phyloP scores from a whole-genome alignment of 352 stramenopile species.

The Phytophthora fragariaefolia region DNA sequence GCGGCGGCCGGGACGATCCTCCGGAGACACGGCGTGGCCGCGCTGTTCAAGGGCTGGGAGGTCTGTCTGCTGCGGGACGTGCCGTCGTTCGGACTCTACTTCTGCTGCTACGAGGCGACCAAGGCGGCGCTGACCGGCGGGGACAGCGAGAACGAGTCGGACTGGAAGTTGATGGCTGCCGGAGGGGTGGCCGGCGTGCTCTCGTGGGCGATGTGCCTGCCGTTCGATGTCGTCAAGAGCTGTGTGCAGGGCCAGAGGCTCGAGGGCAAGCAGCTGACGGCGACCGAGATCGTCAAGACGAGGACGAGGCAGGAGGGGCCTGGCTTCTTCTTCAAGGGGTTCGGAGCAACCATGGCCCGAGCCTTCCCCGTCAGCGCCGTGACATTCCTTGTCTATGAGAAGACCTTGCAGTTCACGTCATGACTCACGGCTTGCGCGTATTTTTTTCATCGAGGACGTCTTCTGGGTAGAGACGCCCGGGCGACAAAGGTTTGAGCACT shows the following conservation, averaged over 20 bases:
- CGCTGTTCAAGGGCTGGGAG: conserved; percentile 75
- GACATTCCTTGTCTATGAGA: conserved; percentile 89
- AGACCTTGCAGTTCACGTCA: conserved; percentile 83
- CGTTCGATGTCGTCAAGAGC: conserved; percentile 92
- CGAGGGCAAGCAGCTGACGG: conserved; percentile 45
- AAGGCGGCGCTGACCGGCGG: conserved; percentile 63
- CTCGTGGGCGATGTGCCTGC: conserved; percentile 83
- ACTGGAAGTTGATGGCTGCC: conserved; percentile 72
- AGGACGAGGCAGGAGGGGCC: conserved; percentile 59
- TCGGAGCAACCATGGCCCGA: conserved; percentile 77
- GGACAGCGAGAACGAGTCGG: conserved; percentile 67
- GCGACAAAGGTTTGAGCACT: too few species aligned
- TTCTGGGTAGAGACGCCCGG: too few species aligned
- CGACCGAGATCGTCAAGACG: conserved; percentile 49
- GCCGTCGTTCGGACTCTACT: conserved; percentile 83
- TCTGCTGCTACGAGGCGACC: conserved; percentile 79
- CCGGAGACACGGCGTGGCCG: conserved; percentile 44
- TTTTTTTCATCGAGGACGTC: too few species aligned
- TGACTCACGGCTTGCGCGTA: conserved; percentile 19
- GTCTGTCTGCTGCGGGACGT: conserved; percentile 77
- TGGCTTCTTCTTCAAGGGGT: conserved; percentile 85
- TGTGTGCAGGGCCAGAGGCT: conserved; percentile 84
- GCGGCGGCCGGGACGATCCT: conserved; percentile 54
- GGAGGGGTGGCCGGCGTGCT: conserved; percentile 78
- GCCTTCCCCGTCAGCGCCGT: conserved; percentile 87